These are phyloP conservation scores for Saitoella complicata DNA, from an alignment of 805 yeast species.

Conservation along the genomic window DNA sequence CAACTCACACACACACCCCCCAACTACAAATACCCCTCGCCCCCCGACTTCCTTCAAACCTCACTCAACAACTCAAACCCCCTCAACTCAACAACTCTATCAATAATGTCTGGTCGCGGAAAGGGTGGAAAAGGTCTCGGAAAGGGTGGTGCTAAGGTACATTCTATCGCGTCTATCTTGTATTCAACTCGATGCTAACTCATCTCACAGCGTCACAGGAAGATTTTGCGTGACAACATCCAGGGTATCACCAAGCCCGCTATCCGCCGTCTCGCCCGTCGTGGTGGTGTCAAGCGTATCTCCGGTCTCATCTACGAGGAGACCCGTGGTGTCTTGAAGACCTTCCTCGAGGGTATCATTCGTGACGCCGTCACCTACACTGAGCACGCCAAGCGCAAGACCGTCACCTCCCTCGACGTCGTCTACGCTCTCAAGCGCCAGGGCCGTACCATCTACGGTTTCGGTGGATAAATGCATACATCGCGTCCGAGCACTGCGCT, in stretches of 20 bases:
- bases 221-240: slow-evolving; percentile 97
- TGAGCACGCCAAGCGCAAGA: slow-evolving; percentile 99
- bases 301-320: slow-evolving; percentile 97
- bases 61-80: too few relatives aligned
- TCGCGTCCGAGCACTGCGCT: too few relatives aligned
- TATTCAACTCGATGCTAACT: too few relatives aligned
- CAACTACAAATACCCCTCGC: too few relatives aligned
- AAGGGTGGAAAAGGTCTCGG: slow-evolving; percentile 99
- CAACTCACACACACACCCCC: too few relatives aligned
- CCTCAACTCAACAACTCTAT: too few relatives aligned
- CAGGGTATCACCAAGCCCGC: slow-evolving; percentile 99
- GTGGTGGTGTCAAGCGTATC: slow-evolving; percentile 99
- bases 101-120: slow-evolving; percentile 90
- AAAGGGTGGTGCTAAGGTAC: slow-evolving; percentile 99
- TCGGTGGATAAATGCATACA: slow-evolving; percentile 68
- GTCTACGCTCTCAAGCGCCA: slow-evolving; percentile 99
- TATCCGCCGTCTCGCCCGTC: slow-evolving; percentile 98
- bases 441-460: slow-evolving; percentile 99
- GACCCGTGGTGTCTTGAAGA: slow-evolving; percentile 91
- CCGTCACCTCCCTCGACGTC: slow-evolving; percentile 96
- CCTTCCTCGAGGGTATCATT: slow-evolving; percentile 91
- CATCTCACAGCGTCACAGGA: slow-evolving; percentile 99
- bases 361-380: slow-evolving; percentile 99
- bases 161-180: too few relatives aligned
- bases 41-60: too few relatives aligned